Evolutionary conservation across 2,329 filamentous ascomycete genomes (phyloP), one percentile per base, ranked within the genome.

Genomic region (Coccinonectria pachysandricola): DNA sequence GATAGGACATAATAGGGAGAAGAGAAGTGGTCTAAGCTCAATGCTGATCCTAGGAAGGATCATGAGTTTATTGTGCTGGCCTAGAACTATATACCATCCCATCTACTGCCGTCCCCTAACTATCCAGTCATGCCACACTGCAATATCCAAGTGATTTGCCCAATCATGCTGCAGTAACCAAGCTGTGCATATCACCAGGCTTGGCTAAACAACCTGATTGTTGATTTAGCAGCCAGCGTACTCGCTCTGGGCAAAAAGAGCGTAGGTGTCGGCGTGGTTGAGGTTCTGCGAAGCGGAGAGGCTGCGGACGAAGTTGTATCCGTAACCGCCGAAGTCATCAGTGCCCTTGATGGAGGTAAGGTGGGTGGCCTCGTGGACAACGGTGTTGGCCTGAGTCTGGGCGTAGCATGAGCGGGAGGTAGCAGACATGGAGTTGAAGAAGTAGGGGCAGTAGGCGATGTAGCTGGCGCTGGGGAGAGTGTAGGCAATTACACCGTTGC

Each of bases 301-400:
- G 5, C 52, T 43, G 9, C 49, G 39, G 33, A 73, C 66, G 24
- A 70, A 73, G 21, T 54, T 58, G 30, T 71, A 61, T 3, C 59
- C 48, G 41, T 77, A 79, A 15, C 71, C 72, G 14, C 59, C 66
- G 27, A 65, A 56, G 43, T 81, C 76, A 2, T 63, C 49, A 2
- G 75, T 79, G 7, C 72, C 70, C 30, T 69, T 70, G 35, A 53
- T 54, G 61, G 46, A 64, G 53, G n/a, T 65, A 60, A 66, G 36
- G 45, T 81, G 77, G 7, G 75, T 78, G 39, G 64, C 59, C 59
- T 82, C 77, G 43, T 82, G 77, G 9, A 82, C 50, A 16, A 64
- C 64, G 9, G 75, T 79, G 8, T 67, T 75, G 3, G 69, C 71
- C 54, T 76, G 71, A 45, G 79, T 76, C 53, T 80, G 75, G 3